Evolutionary conservation across 805 yeast genomes (phyloP), one percentile per base, ranked within the genome.

Genomic region (Yamadazyma phyllophila): DNA sequence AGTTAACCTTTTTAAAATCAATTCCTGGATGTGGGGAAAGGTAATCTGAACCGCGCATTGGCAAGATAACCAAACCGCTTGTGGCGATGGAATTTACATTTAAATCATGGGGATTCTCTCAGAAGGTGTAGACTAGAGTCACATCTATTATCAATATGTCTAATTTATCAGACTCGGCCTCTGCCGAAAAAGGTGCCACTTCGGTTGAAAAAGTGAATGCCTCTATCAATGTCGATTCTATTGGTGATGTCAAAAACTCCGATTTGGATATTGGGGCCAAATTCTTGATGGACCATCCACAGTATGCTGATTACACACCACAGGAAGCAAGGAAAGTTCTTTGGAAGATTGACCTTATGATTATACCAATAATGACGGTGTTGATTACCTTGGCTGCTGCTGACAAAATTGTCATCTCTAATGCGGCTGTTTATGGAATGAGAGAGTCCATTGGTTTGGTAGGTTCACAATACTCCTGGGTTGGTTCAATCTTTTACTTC

Each of bases 401-500:
- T 64, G 71, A 67, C 50, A 26, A 58, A 45, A 46, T 56, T 29
- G 32, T 45, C n/a, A 50, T 50, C 31, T 37, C 44, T 4, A 48
- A 48, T 44, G 66, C 67, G 48, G 66, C 67, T 30, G 65, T 69
- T 13, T 63, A 64, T 36, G 71, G 71, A 8, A 63, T 66, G 65
- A 55, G 60, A 45, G 62, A 52, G 15, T 67, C 59, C 36, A 47
- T 61, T 44, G 34, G 48, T 10, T 53, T 66, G 59, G 41, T 49
- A 9, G 67, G 67, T 3, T 53, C 58, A 41, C 56, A 62, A 36
- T 62, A 59, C 49, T 58, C 58, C 7, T 56, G 58, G 58, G 46
- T 53, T 12, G 79, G 83, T n/a, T 71, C 83, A 1, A 73, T 80
- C 7, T 82, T 82, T 52, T 82, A 81, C 55, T 58, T 63, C 46